Evolutionary conservation across 164 flowering plant genomes (phyloP).

Genomic region (Tinospora cordifolia): DNA sequence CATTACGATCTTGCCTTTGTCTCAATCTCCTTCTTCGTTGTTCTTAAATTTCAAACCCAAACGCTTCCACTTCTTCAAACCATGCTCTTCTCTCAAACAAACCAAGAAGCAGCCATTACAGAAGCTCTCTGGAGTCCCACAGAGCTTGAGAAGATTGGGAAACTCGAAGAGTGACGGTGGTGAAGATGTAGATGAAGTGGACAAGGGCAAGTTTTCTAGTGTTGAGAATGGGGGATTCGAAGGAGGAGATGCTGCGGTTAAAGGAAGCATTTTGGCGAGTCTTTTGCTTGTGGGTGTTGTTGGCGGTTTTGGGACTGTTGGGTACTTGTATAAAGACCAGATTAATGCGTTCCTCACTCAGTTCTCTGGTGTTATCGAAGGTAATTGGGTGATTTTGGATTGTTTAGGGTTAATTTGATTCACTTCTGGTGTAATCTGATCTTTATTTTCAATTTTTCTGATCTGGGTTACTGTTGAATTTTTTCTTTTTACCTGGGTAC

Average conservation of each 20-base stretch:
- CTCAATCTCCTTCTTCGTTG: conserved; percentile 21
- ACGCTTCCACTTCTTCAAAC: conserved; percentile 48
- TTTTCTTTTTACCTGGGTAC: too few relatives aligned
- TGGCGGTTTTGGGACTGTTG: conserved; percentile 77
- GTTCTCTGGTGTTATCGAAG: conserved; percentile 79
- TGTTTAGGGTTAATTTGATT: neutral
- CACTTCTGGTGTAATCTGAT: neutral
- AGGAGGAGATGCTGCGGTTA: conserved; percentile 50
- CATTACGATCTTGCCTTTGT: conserved; percentile 9
- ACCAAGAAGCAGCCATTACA: conserved; percentile 54
- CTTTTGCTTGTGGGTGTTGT: conserved; percentile 76
- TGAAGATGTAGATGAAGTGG: conserved; percentile 16
- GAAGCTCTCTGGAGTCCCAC: conserved; percentile 40
- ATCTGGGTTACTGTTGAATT: too few relatives aligned
- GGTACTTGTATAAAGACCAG: conserved; percentile 83
- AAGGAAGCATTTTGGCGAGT: conserved; percentile 85
- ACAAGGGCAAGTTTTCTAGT: neutral
- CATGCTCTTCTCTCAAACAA: conserved; percentile 66
- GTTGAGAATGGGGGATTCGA: conserved; percentile 26
- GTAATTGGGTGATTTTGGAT: conserved; percentile 23
- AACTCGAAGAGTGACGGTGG: conserved; percentile 27
- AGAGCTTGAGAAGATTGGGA: conserved; percentile 40
- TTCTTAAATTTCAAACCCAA: conserved; percentile 37
- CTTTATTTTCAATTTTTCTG: neutral
- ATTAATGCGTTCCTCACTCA: conserved; percentile 75